A percentile compares a stretch with the other conserved stretches of the same genome.
These are phyloP conservation scores for Lotus japonicus DNA, from an alignment of 306 rosid genomes.

Conservation along the genomic window DNA sequence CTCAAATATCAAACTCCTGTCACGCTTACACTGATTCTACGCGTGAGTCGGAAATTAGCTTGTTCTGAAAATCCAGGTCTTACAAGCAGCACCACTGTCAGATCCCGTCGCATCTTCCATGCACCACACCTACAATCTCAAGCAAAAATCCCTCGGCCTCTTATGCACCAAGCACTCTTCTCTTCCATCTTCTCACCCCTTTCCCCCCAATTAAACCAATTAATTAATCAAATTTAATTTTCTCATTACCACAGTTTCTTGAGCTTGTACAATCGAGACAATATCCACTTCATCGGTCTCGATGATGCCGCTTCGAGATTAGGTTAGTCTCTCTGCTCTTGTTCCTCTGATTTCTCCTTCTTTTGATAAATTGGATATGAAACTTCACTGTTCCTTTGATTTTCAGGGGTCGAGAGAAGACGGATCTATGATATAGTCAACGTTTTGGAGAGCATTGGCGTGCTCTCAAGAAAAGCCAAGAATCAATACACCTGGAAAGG, in stretches of 20 bases:
- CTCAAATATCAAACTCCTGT: too few relatives aligned
- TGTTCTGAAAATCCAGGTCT: too few relatives aligned
- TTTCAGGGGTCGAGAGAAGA: conserved; percentile 77
- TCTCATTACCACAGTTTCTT: conserved; percentile 32
- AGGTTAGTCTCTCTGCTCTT: conserved; percentile 34
- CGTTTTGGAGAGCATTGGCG: conserved; percentile 88
- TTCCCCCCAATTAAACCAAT: neutral
- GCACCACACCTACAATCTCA: conserved; percentile 43
- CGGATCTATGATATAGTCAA: conserved; percentile 95
- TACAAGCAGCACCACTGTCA: neutral
- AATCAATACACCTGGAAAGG: conserved; percentile 92
- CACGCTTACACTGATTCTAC: too few relatives aligned
- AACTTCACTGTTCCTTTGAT: too few relatives aligned
- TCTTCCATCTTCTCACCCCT: neutral
- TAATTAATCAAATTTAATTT: neutral
- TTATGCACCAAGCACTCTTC: conserved; percentile 71
- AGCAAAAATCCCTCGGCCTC: conserved; percentile 78
- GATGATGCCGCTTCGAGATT: conserved; percentile 81
- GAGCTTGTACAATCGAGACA: conserved; percentile 65
- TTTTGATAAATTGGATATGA: neutral
- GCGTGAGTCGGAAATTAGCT: too few relatives aligned
- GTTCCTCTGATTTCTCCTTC: neutral
- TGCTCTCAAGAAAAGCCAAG: conserved; percentile 63
- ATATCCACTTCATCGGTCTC: conserved; percentile 60
- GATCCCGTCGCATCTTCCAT: conserved; percentile 38